Evolutionary conservation across 345 rosid species (phyloP), one percentile per base, ranked within the genome.

Genomic region (Melastoma malabathricum): DNA sequence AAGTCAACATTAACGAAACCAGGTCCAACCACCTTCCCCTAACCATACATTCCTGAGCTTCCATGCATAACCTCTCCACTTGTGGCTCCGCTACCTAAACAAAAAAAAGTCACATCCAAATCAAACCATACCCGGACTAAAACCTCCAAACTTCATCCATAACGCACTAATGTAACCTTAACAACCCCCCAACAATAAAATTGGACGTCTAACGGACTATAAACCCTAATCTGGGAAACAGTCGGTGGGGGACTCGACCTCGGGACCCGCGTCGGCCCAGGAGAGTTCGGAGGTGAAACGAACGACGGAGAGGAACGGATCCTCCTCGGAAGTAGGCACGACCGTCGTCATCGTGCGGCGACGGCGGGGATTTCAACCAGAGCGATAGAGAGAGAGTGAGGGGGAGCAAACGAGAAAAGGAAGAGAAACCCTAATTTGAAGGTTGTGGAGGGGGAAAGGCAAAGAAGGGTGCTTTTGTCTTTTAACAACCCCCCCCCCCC

Each of bases 221-320:
- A 31, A 31, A 31, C 38, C 38, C 38, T 31, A 5, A 31, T 31
- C 1, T 31, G 6, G 2, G 38, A 31, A 31, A 31, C 2, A 31
- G 38, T 2, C 38, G 38, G 38, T 31, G 38, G 38, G 38, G 38
- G 3, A 9, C 5, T 9, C 10, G 38, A 84, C 97, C 94, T 85
- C 99, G 46, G 94, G 83, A 67, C 99, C 97, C 55, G 99, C 95
- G 65, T 88, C 97, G 17, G 92, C 90, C 97, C 97, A 93, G 54
- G 97, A 72, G 43, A 93, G 86, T 59, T 88, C 92, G 41, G 96
- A 80, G 52, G 95, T 81, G 78, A 79, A 88, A 47, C 82, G 97
- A 29, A 93, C 99, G 50, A 88, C 94, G 51, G 94, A 57, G 66
- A 93, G 86, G 5, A 79, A 76, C 1, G 95, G 92, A 59, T 85